Evolutionary conservation across 2,329 filamentous ascomycete species (phyloP).

Genomic region (Ploettnerulaceae sp.): DNA sequence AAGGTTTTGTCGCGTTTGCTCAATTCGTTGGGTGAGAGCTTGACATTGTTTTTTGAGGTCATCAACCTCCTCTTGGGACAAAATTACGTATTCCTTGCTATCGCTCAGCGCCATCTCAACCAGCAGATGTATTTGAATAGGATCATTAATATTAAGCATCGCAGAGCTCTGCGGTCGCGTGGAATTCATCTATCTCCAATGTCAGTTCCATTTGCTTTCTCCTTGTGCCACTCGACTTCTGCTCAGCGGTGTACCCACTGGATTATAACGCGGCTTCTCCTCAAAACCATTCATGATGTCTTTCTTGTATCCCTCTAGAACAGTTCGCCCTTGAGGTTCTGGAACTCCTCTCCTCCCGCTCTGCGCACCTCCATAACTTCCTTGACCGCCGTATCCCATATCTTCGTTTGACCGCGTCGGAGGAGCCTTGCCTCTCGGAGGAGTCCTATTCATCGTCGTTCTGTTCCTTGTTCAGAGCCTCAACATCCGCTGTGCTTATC

Average conservation of each 20-base stretch:
- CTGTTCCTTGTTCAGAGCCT: too few species aligned
- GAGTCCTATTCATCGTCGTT: too few species aligned
- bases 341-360: constrained; percentile 10
- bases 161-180: constrained; percentile 50
- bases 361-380: too few species aligned
- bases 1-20: constrained; percentile 76
- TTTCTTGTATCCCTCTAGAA: constrained; percentile 55
- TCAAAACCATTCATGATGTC: constrained; percentile 52
- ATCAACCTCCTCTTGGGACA: constrained; percentile 90
- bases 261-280: constrained; percentile 51
- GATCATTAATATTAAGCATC: constrained; percentile 60
- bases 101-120: constrained; percentile 91
- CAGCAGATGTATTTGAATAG: constrained; percentile 82
- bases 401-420: too few species aligned
- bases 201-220: constrained; percentile 13
- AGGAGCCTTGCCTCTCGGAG: too few species aligned
- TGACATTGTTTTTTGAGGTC: constrained; percentile 82
- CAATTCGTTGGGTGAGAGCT: constrained; percentile 68
- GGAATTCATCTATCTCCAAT: constrained; percentile 44
- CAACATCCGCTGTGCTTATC: too few species aligned
- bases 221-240: not conserved
- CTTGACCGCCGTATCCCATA: too few species aligned
- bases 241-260: constrained; percentile 39
- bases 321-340: constrained; percentile 42
- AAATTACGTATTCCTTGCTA: constrained; percentile 76